phyloP scores from a whole-genome alignment of 2,329 filamentous ascomycete species.

The Neofusicoccum sp. region DNA sequence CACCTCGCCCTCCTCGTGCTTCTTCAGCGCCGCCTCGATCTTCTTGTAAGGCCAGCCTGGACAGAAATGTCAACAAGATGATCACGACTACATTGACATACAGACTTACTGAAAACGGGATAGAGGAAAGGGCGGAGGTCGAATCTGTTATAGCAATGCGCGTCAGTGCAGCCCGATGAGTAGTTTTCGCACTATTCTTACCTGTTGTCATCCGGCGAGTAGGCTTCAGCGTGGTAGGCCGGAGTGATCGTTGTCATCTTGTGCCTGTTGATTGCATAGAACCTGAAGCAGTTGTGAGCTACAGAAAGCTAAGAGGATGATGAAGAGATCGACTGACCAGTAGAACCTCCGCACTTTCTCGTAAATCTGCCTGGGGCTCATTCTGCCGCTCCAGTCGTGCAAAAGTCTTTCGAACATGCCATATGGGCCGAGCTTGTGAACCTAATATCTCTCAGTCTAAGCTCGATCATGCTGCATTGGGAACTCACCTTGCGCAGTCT shows the following conservation, averaged over 20 bases:
- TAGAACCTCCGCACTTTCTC: conserved; percentile 48
- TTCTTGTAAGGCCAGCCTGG: conserved; percentile 36
- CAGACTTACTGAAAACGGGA: conserved; percentile 34
- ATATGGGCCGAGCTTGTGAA: conserved; percentile 52
- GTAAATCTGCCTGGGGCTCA: conserved; percentile 44
- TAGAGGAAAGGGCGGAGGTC: conserved; percentile 56
- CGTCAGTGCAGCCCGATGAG: too few species aligned
- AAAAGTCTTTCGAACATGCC: conserved; percentile 55
- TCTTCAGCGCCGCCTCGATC: conserved; percentile 37
- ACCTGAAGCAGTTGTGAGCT: conserved; percentile 37
- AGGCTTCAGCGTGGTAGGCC: conserved; percentile 54
- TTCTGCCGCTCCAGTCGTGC: conserved; percentile 48
- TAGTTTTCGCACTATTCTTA: too few species aligned
- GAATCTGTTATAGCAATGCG: conserved; percentile 28
- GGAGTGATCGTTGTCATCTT: conserved; percentile 63
- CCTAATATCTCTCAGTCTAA: conserved; percentile 22
- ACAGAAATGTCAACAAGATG: background rate
- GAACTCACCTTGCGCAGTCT: conserved; percentile 50
- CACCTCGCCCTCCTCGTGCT: conserved; percentile 18
- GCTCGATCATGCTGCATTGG: too few species aligned
- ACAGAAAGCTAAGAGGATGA: background rate
- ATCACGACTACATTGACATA: accelerated
- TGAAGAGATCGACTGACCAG: conserved; percentile 19
- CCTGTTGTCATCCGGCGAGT: conserved; percentile 58
- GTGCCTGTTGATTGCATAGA: conserved; percentile 64